phyloP scores from a whole-genome alignment of 1,139 yeast species.

The Candida sanyaensis region DNA sequence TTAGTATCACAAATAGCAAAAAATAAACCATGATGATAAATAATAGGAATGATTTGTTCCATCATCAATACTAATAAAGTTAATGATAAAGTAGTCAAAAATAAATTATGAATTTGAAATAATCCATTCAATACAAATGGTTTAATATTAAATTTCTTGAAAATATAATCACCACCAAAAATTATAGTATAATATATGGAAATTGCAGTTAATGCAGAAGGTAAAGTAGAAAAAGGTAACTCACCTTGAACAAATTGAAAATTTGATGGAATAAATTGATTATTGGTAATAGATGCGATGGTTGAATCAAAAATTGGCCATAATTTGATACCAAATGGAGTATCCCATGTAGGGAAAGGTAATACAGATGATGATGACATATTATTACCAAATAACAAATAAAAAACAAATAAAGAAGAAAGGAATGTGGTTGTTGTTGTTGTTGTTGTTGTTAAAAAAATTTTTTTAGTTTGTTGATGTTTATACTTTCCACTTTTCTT shows the following conservation, averaged over 20 bases:
- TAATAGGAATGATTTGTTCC: slow-evolving; percentile 86
- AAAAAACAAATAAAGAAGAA: too few relatives aligned
- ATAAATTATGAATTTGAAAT: slow-evolving; percentile 73
- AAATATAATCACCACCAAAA: slow-evolving; percentile 70
- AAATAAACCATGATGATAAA: slow-evolving; percentile 74
- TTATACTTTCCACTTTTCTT: not conserved
- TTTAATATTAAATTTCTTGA: slow-evolving; percentile 50
- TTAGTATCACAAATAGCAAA: slow-evolving; percentile 80
- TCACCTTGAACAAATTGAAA: slow-evolving; percentile 56
- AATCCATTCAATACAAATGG: slow-evolving; percentile 69
- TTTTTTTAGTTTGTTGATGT: not conserved
- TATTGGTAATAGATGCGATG: slow-evolving; percentile 50
- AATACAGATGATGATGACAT: slow-evolving; percentile 14
- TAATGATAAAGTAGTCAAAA: slow-evolving; percentile 71
- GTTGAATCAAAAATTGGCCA: slow-evolving; percentile 82
- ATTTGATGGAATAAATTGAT: slow-evolving; percentile 55
- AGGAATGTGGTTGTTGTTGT: too few relatives aligned
- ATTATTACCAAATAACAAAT: too few relatives aligned
- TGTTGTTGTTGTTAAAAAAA: too few relatives aligned
- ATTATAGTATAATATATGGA: slow-evolving; percentile 77
- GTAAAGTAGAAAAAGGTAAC: slow-evolving; percentile 64
- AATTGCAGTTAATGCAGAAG: slow-evolving; percentile 64
- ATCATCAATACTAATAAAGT: slow-evolving; percentile 64
- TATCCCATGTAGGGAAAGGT: slow-evolving; percentile 48
- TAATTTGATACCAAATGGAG: slow-evolving; percentile 84